Conservation (phyloP, 2,329 filamentous ascomycete species). For the Drechslerella coelobrocha region DNA sequence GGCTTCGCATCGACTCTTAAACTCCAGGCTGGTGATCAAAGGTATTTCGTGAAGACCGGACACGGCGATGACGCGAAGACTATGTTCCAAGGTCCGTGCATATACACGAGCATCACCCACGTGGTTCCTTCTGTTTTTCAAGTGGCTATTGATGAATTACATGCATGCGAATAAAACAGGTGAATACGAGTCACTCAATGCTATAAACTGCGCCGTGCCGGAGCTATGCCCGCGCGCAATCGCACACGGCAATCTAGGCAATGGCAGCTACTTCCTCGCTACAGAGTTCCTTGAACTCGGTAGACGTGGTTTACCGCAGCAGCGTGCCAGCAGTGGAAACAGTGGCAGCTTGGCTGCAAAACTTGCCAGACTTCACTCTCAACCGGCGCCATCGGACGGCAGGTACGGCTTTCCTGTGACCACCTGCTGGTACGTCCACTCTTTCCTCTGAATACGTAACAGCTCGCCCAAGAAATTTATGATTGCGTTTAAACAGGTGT, state of each 20-base stretch:
- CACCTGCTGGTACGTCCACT: conserved; percentile 68
- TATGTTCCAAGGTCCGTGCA: conserved; percentile 72
- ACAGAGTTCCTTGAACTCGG: conserved; percentile 81
- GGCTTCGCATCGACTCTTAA: conserved; percentile 74
- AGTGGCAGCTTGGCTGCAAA: conserved; percentile 73
- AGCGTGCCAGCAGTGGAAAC: conserved; percentile 58
- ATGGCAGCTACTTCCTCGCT: conserved; percentile 66
- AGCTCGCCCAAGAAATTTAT: no score
- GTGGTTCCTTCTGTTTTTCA: neutral
- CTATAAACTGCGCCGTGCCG: conserved; percentile 75
- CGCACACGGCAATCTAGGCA: conserved; percentile 70
- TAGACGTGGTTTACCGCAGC: conserved; percentile 55
- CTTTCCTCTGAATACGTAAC: neutral
- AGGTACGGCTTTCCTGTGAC: conserved; percentile 83
- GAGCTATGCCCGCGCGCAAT: conserved; percentile 77
- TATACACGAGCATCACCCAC: neutral
- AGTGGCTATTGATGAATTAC: neutral
- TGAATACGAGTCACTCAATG: conserved; percentile 83
- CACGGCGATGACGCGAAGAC: conserved; percentile 65
- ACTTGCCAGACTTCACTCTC: conserved; percentile 78
- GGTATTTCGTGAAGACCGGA: conserved; percentile 77
- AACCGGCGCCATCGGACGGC: conserved; percentile 70
- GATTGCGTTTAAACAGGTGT: neutral
- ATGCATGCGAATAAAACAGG: conserved; percentile 61
- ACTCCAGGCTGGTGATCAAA: conserved; percentile 61